Conservation (phyloP, 2,329 filamentous ascomycete species). For the Amesomyces nigricolor region DNA sequence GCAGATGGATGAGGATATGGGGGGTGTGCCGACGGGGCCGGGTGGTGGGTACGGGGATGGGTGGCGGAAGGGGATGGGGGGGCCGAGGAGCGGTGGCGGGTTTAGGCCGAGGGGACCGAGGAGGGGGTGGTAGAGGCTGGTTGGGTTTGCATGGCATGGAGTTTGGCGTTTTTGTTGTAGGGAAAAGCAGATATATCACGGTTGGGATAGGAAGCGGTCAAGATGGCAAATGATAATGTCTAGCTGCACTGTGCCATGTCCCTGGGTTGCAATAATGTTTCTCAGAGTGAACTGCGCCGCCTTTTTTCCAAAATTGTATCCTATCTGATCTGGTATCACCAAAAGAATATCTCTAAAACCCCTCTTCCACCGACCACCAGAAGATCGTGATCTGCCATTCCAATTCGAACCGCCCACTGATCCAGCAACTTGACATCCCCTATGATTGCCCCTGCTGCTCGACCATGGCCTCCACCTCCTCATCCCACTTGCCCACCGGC, state of each 20-base stretch:
- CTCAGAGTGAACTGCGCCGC: no score
- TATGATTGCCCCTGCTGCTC: conserved; percentile 2
- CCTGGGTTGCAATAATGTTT: no score
- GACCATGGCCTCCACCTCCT: conserved; percentile 45
- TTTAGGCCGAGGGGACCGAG: conserved; percentile 44
- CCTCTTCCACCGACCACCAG: no score
- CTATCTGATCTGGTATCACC: no score
- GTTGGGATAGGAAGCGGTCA: not conserved
- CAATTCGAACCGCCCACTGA: not conserved
- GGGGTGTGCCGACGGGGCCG: conserved; percentile 40
- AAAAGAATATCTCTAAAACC: no score
- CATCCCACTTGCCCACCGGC: conserved; percentile 48
- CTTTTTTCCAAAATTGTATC: no score
- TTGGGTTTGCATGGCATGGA: conserved; percentile 11
- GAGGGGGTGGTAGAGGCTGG: conserved; percentile 40
- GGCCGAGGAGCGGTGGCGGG: conserved; percentile 47
- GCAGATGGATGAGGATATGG: conserved; percentile 44
- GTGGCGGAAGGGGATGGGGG: conserved; percentile 41
- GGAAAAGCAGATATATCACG: conserved; percentile 7
- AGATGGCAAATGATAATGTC: no score
- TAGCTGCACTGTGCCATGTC: no score
- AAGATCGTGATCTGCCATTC: no score
- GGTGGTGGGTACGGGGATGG: conserved; percentile 43
- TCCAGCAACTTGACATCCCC: not conserved
- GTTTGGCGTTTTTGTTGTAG: conserved; percentile 34